These are phyloP conservation scores for Beta corolliflora DNA, from an alignment of 179 eudicot species.

Conservation along the genomic window DNA sequence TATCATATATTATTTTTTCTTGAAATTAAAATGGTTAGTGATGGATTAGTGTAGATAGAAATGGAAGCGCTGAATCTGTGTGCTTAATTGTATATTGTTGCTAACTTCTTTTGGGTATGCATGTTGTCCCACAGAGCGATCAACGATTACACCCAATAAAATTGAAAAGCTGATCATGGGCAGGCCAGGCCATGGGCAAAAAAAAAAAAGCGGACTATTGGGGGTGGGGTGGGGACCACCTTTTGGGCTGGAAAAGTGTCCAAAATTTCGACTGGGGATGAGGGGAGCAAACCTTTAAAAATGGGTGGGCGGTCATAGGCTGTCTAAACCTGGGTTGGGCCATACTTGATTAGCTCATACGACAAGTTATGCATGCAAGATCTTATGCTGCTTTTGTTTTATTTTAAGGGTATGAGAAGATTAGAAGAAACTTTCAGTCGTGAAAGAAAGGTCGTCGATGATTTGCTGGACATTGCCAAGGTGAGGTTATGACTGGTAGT, in stretches of 20 bases:
- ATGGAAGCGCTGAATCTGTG: not conserved
- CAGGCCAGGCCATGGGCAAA: too few relatives aligned
- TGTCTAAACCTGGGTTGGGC: too few relatives aligned
- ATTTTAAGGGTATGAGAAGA: slow-evolving; percentile 67
- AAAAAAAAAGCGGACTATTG: too few relatives aligned
- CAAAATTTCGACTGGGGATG: too few relatives aligned
- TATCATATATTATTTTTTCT: too few relatives aligned
- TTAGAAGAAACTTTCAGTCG: slow-evolving; percentile 61
- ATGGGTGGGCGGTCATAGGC: too few relatives aligned
- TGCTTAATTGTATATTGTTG: not conserved
- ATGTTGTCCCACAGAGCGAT: too few relatives aligned
- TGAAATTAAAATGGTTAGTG: not conserved
- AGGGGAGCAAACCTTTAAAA: too few relatives aligned
- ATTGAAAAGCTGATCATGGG: too few relatives aligned
- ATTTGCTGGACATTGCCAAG: slow-evolving; percentile 79
- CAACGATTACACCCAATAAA: too few relatives aligned
- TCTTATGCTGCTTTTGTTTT: slow-evolving; percentile 9
- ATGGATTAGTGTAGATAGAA: not conserved
- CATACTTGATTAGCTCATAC: not conserved
- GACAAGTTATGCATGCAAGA: not conserved
- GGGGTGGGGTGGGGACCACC: too few relatives aligned
- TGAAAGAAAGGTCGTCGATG: slow-evolving; percentile 79
- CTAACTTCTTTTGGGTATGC: not conserved
- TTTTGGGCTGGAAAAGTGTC: too few relatives aligned
- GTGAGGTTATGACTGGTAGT: slow-evolving; percentile 23